A percentile compares a stretch with the other conserved stretches of the same genome.
These are phyloP conservation scores for Plectosphaerella sp. DNA, from an alignment of 2,329 filamentous ascomycete genomes.

Conservation along the genomic window DNA sequence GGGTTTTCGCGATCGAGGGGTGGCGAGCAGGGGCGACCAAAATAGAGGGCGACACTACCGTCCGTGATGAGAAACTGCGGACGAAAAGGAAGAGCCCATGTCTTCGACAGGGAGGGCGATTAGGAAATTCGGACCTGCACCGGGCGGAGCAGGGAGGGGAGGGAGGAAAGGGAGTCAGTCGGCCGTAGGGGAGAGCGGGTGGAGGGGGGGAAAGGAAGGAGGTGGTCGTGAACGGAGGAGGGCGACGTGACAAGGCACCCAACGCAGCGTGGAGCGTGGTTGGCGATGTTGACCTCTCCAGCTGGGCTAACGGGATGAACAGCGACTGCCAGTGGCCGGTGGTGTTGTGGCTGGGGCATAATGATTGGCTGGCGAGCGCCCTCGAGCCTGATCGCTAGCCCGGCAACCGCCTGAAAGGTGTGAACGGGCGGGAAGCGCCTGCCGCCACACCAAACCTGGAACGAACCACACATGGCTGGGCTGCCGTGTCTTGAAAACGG, in stretches of 20 bases:
- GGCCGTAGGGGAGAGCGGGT: not conserved
- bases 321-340: constrained; percentile 4
- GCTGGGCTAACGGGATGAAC: not conserved
- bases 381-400: constrained; percentile 2
- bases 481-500: not conserved
- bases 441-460: not conserved
- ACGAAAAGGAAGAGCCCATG: not conserved
- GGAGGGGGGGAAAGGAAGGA: not conserved
- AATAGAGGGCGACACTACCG: constrained; percentile 4
- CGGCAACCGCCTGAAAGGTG: constrained; percentile 9
- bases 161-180: not conserved
- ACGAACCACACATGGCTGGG: not conserved
- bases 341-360: not conserved
- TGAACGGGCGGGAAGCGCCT: not conserved
- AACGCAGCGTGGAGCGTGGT: not conserved
- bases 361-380: constrained; percentile 10
- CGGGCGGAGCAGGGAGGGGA: not conserved
- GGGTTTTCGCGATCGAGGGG: not conserved
- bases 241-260: no score
- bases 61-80: constrained; percentile 1
- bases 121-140: not conserved
- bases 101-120: not conserved
- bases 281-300: constrained; percentile 2
- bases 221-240: constrained; percentile 5
- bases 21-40: not conserved